Percentiles rank a stretch among this genome's conserved stretches.
Evolutionary conservation across 106 monocot species (phyloP).

Genomic region (Acanthochlamys bracteata): DNA sequence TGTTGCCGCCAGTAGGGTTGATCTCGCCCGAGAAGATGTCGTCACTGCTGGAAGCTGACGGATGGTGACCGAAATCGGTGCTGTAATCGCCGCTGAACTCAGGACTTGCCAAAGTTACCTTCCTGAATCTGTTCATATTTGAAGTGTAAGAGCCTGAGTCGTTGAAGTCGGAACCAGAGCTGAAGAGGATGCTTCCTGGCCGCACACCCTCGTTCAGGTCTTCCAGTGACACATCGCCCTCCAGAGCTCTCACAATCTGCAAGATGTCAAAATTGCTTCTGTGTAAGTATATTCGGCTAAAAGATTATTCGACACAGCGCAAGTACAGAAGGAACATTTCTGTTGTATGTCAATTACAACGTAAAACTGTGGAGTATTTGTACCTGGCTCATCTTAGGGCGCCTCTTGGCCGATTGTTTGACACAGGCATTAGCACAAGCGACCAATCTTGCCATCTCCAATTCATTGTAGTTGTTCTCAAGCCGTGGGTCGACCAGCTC

Average conservation of each 20-base stretch:
- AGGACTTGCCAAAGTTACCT: constrained; percentile 23
- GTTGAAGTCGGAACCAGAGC: constrained; percentile 54
- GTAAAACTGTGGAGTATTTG: background rate
- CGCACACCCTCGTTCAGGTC: constrained; percentile 64
- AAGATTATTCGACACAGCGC: no score
- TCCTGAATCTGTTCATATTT: constrained; percentile 20
- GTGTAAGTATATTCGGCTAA: no score
- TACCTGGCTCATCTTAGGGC: constrained; percentile 98
- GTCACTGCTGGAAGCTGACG: constrained; percentile 27
- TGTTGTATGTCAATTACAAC: no score
- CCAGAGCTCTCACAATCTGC: constrained; percentile 59
- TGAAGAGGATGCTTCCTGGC: constrained; percentile 52
- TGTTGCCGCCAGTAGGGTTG: constrained; percentile 20
- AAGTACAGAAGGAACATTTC: no score
- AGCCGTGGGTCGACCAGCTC: constrained; percentile 61
- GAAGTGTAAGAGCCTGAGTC: constrained; percentile 29
- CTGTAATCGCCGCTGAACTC: constrained; percentile 43
- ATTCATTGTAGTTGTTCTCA: constrained; percentile 38
- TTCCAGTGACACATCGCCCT: constrained; percentile 55
- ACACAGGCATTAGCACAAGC: constrained; percentile 69
- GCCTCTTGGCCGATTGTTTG: constrained; percentile 79
- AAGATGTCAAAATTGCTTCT: no score
- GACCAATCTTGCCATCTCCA: constrained; percentile 78
- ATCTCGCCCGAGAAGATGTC: constrained; percentile 26
- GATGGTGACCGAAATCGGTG: constrained; percentile 13